phyloP scores from a whole-genome alignment of 1,139 yeast genomes.

The Candida tropicalis region DNA sequence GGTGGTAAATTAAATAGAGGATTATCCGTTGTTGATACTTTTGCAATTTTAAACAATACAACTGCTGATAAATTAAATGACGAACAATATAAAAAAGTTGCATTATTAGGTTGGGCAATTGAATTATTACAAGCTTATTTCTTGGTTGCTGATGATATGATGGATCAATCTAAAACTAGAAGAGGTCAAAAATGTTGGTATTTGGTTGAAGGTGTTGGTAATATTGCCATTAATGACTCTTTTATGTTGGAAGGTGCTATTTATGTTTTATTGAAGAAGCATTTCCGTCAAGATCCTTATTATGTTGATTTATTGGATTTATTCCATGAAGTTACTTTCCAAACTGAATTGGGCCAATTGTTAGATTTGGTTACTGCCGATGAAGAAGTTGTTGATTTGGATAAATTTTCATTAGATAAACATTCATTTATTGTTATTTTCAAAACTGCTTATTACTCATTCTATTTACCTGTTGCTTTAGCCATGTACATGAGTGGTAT shows the following conservation, averaged over 20 bases:
- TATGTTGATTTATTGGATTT: slow-evolving; percentile 90
- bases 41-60: slow-evolving; percentile 72
- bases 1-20: slow-evolving; percentile 99
- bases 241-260: slow-evolving; percentile 97
- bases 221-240: slow-evolving; percentile 95
- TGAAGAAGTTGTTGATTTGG: slow-evolving; percentile 87
- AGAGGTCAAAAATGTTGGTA: slow-evolving; percentile 99
- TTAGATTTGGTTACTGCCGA: slow-evolving; percentile 96
- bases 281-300: slow-evolving; percentile 79
- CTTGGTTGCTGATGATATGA: slow-evolving; percentile 97
- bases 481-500: slow-evolving; percentile 94
- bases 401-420: slow-evolving; percentile 82
- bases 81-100: slow-evolving; percentile 80
- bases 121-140: slow-evolving; percentile 96
- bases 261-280: slow-evolving; percentile 83
- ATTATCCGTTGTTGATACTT: slow-evolving; percentile 91
- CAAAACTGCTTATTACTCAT: slow-evolving; percentile 97
- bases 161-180: slow-evolving; percentile 97
- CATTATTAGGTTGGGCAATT: slow-evolving; percentile 93
- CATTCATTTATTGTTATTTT: slow-evolving; percentile 94
- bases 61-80: slow-evolving; percentile 58
- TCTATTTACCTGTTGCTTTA: slow-evolving; percentile 95
- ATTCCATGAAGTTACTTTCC: slow-evolving; percentile 94
- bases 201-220: slow-evolving; percentile 74
- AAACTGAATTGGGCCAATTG: slow-evolving; percentile 96